These are phyloP conservation scores for Marsdenia floribunda DNA, from an alignment of 257 asterid species.

Conservation along the genomic window DNA sequence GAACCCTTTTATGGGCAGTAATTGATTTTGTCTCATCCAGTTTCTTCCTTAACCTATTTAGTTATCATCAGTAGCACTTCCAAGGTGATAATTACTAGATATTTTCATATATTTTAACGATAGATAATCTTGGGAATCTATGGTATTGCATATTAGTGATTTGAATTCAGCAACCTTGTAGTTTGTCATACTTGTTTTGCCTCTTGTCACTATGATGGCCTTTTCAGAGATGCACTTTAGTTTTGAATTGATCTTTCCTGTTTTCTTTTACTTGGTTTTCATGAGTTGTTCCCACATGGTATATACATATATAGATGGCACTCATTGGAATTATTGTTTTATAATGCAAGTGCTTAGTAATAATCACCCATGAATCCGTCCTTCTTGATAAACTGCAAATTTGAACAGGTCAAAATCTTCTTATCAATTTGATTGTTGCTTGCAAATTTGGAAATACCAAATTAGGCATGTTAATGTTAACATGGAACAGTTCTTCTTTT, in stretches of 20 bases:
- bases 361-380: background rate
- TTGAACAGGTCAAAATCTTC: background rate
- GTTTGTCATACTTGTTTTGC: background rate
- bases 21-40: background rate
- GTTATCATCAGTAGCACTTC: background rate
- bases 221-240: background rate
- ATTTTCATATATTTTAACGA: background rate
- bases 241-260: background rate
- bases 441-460: background rate
- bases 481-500: background rate
- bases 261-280: background rate
- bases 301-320: background rate
- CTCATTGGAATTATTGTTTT: background rate
- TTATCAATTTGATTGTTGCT: background rate
- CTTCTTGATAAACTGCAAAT: background rate
- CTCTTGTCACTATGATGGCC: background rate
- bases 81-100: background rate
- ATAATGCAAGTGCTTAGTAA: background rate
- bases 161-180: background rate
- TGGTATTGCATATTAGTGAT: background rate
- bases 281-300: background rate
- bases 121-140: background rate
- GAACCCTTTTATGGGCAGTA: background rate
- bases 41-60: background rate
- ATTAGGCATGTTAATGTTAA: background rate